phyloP scores from a whole-genome alignment of 306 rosid genomes.

The Prunus davidiana region DNA sequence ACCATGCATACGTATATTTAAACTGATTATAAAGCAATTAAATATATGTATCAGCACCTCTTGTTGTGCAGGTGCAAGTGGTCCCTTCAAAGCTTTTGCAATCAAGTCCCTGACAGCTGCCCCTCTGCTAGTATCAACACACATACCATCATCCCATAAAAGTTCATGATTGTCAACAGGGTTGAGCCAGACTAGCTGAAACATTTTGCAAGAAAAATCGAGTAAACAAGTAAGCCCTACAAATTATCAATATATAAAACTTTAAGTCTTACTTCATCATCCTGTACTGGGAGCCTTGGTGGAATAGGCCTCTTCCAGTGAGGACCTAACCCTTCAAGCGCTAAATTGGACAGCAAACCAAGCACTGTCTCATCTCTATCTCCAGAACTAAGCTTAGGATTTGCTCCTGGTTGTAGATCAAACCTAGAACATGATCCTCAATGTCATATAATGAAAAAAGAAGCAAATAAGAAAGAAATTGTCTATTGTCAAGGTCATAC shows the following conservation, averaged over 20 bases:
- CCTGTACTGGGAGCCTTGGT: conserved; percentile 83
- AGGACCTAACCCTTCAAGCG: conserved; percentile 76
- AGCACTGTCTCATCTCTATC: conserved; percentile 73
- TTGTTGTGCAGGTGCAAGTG: conserved; percentile 84
- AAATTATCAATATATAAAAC: neutral
- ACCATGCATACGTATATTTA: neutral
- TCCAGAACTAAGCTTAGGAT: conserved; percentile 75
- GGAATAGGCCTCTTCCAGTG: conserved; percentile 93
- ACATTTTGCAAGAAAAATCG: conserved; percentile 34
- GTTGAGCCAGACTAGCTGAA: conserved; percentile 99
- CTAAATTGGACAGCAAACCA: conserved; percentile 73
- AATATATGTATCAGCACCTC: conserved; percentile 50
- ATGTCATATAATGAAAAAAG: conserved; percentile 13
- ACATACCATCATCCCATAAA: conserved; percentile 93
- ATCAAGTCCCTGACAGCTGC: conserved; percentile 91
- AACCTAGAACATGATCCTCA: conserved; percentile 49
- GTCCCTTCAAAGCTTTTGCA: conserved; percentile 89
- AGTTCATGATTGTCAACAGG: conserved; percentile 83
- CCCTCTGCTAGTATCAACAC: conserved; percentile 93
- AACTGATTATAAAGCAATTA: neutral
- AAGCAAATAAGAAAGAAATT: neutral
- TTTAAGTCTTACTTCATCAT: conserved; percentile 65
- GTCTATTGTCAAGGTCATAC: conserved; percentile 44
- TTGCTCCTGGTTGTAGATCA: conserved; percentile 70
- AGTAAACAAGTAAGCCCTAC: conserved; percentile 24